Base-by-base conservation (phyloP, 495 filamentous ascomycete genomes). In the Aspergillus carlsbadensis region DNA sequence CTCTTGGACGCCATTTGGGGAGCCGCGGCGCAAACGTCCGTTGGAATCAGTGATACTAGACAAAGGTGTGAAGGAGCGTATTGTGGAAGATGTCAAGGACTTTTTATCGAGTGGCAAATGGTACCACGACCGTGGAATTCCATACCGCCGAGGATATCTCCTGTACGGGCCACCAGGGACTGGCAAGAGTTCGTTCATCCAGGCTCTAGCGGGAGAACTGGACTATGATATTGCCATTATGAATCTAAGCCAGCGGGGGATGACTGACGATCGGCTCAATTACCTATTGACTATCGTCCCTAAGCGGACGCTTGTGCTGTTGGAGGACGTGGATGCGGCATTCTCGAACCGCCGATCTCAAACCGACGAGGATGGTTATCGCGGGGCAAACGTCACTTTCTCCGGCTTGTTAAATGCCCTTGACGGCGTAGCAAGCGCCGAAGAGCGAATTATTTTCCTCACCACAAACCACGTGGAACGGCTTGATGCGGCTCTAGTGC, bases 261-360 rank as follows among this genome's bases (percentile, higher is more conserved):
- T 98, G 41, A 97, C 92, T 15, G 94, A 98, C 57, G 94, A 98
- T 64, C 84, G 91, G 51, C 78, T 98, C 22, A 91, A 92, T 48
- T 86, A 90, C 58, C 84, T 98, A 2, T 77, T 98, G 13, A 91
- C 90, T 1, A 93, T 95, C 67, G 79, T 96, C 37, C 95, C 94
- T 0, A 84, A 86, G 52, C 82, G 91, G 50, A 96, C 90, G 0
- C 82, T 98, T 10, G 83, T 96, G 26, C 71, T 98, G 34, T 78
- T 98, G 35, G 94, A 98, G 69, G 94, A 98, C 72, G 92, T 92
- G 8, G 94, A 98, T 69, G 94, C 92, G 0, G 95, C 94, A 5
- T 96, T 98, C 69, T 79, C 77, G 10, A 94, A 93, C 67, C 79
- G 90, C 29, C 83, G 90, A 17, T 69, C 64, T 2, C 85, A 90